A percentile compares a stretch with the other conserved stretches of the same genome.
Conservation (phyloP, 805 yeast genomes). For the Metschnikowia dekortorum region DNA sequence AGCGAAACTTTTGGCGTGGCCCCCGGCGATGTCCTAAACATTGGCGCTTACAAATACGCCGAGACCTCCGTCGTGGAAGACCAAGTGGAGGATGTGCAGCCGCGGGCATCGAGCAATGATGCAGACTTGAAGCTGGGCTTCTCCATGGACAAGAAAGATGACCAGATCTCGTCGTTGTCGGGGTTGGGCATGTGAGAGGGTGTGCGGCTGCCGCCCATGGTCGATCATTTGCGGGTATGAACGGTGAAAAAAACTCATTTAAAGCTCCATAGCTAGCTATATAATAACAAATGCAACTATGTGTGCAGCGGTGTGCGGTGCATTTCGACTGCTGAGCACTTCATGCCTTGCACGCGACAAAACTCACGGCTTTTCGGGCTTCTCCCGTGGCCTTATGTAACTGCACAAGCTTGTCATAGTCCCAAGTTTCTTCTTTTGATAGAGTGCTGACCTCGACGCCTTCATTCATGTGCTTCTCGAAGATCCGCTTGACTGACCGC, state of each 20-base stretch:
- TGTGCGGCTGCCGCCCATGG: background rate
- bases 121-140: slow-evolving; percentile 23
- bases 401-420: slow-evolving; percentile 42
- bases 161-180: slow-evolving; percentile 19
- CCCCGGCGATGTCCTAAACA: slow-evolving; percentile 40
- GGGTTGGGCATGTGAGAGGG: slow-evolving; percentile 18
- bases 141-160: slow-evolving; percentile 23
- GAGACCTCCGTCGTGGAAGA: slow-evolving; percentile 44
- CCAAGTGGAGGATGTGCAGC: slow-evolving; percentile 20
- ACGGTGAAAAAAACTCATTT: background rate
- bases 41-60: slow-evolving; percentile 34
- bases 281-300: background rate
- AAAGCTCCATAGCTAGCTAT: slow-evolving; percentile 1
- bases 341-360: slow-evolving; percentile 34
- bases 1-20: slow-evolving; percentile 5
- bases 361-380: slow-evolving; percentile 61
- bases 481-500: slow-evolving; percentile 39
- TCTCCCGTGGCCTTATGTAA: slow-evolving; percentile 42
- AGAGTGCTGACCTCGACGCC: slow-evolving; percentile 42
- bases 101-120: slow-evolving; percentile 13
- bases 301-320: background rate
- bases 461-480: slow-evolving; percentile 40
- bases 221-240: background rate
- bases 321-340: background rate
- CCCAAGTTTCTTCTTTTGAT: slow-evolving; percentile 46